phyloP scores from a whole-genome alignment of 768 basidiomycete genomes.

The Daedaleopsis nitida region DNA sequence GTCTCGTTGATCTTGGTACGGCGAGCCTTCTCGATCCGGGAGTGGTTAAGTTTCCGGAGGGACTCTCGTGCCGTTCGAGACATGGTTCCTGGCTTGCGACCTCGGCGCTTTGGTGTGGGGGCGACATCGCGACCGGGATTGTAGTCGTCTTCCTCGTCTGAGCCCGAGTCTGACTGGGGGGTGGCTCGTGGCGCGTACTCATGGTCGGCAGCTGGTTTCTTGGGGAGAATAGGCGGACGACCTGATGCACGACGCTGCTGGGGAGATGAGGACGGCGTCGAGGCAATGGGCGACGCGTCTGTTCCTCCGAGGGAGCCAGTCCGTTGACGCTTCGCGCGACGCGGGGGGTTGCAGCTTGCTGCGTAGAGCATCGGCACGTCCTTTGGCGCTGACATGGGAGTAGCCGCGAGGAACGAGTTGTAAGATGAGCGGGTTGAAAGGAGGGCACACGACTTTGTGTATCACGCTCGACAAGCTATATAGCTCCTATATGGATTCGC shows the following conservation, averaged over 20 bases:
- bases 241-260: constrained; percentile 2
- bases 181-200: constrained; percentile 22
- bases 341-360: constrained; percentile 46
- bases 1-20: constrained; percentile 97
- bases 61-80: constrained; percentile 82
- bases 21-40: constrained; percentile 90
- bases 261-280: constrained; percentile 3
- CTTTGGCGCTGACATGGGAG: constrained; percentile 19
- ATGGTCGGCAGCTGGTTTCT: constrained; percentile 15
- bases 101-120: constrained; percentile 58
- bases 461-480: background rate
- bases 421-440: background rate
- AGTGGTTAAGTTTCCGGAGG: constrained; percentile 91
- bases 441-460: constrained; percentile 19
- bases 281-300: constrained; percentile 5
- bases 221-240: constrained; percentile 28
- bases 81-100: constrained; percentile 69
- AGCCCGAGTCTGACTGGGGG: constrained; percentile 26
- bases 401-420: too few relatives aligned
- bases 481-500: background rate
- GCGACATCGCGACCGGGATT: constrained; percentile 24
- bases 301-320: constrained; percentile 17
- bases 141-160: constrained; percentile 36
- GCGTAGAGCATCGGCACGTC: constrained; percentile 32
- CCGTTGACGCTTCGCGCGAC: constrained; percentile 46